phyloP scores from a whole-genome alignment of 441 rosid species.

The Omphalea diandra region DNA sequence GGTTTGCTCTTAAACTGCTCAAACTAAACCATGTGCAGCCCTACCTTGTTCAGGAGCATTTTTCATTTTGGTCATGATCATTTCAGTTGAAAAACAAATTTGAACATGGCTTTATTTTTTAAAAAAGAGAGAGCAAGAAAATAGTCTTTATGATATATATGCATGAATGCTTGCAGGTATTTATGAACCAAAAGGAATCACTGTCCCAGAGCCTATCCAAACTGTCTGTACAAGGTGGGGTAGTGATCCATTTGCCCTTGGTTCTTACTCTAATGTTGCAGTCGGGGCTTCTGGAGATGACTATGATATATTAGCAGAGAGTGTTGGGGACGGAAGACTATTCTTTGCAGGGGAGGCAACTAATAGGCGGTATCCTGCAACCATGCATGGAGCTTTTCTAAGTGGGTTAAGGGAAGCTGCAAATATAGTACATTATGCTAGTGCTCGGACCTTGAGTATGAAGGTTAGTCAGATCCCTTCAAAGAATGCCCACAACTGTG shows the following conservation, averaged over 20 bases:
- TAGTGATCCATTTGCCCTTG: constrained; percentile 85
- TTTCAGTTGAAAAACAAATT: constrained; percentile 10
- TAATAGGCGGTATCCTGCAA: constrained; percentile 87
- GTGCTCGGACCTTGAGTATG: constrained; percentile 50
- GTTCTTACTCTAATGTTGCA: constrained; percentile 95
- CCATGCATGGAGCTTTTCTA: constrained; percentile 97
- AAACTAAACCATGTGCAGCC: too few species aligned
- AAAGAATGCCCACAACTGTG: constrained; percentile 68
- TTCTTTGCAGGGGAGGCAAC: constrained; percentile 98
- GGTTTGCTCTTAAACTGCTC: too few species aligned
- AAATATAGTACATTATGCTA: constrained; percentile 66
- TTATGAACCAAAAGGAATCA: constrained; percentile 86
- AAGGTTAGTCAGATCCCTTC: constrained; percentile 59
- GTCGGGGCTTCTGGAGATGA: constrained; percentile 98
- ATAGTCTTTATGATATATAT: constrained; percentile 3
- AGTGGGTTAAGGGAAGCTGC: constrained; percentile 91
- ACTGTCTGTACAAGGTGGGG: constrained; percentile 98
- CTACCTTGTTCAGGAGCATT: constrained; percentile 3
- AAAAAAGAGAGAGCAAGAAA: too few species aligned
- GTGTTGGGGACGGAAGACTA: constrained; percentile 92
- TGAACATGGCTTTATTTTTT: not conserved
- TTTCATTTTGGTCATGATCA: not conserved
- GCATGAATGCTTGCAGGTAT: constrained; percentile 52
- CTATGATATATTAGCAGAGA: constrained; percentile 90
- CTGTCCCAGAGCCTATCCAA: constrained; percentile 89